Conservation (phyloP, 768 basidiomycete species). For the Dioszegia hungarica region DNA sequence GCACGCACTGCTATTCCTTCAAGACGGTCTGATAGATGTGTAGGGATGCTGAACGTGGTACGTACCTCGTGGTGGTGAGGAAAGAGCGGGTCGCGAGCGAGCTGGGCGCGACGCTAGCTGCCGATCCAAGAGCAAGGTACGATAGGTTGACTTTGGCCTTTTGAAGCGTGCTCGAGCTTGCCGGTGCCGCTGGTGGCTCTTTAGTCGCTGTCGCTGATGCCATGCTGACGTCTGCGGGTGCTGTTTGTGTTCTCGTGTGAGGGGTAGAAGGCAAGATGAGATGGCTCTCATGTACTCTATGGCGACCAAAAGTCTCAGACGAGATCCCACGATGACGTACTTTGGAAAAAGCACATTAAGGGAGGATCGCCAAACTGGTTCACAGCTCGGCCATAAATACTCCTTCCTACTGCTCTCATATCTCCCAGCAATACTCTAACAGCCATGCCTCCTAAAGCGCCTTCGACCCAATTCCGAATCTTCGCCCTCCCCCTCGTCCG, state of each 20-base stretch:
- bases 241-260: too few relatives aligned
- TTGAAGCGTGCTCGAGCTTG: constrained; percentile 3
- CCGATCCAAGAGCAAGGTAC: constrained; percentile 33
- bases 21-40: too few relatives aligned
- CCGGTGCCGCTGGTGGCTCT: constrained; percentile 6
- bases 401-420: not conserved
- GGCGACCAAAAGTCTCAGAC: not conserved
- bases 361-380: too few relatives aligned
- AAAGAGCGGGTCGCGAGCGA: constrained; percentile 24
- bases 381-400: too few relatives aligned
- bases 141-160: constrained; percentile 26
- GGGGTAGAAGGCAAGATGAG: too few relatives aligned
- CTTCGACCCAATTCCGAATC: constrained; percentile 30
- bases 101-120: constrained; percentile 25
- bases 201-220: not conserved
- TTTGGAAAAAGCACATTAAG: not conserved
- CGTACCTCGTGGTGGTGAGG: constrained; percentile 36
- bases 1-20: not conserved
- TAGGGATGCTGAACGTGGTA: not conserved
- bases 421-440: not conserved
- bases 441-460: constrained; percentile 4
- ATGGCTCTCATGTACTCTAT: too few relatives aligned
- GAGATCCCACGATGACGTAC: not conserved
- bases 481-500: constrained; percentile 44
- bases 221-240: not conserved